phyloP scores from a whole-genome alignment of 192 early-diverging fungal genomes.

The Gorgonomyces haynaldii region DNA sequence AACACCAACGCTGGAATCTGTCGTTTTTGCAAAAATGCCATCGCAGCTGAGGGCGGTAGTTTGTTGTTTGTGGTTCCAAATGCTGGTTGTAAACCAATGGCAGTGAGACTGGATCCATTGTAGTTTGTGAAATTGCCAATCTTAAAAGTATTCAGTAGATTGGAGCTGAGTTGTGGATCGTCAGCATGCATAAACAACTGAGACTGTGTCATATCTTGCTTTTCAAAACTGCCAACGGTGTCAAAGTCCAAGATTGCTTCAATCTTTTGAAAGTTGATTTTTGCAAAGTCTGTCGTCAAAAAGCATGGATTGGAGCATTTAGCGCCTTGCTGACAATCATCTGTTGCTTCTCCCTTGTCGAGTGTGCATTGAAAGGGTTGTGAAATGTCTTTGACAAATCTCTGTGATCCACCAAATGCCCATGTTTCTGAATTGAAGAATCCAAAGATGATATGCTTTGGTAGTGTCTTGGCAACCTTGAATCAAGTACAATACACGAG shows the following conservation, averaged over 20 bases:
- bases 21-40: constrained; percentile 55
- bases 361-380: constrained; percentile 43
- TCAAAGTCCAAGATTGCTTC: constrained; percentile 61
- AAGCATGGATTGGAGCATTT: constrained; percentile 57
- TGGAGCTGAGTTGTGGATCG: constrained; percentile 14
- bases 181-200: constrained; percentile 34
- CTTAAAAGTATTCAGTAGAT: constrained; percentile 9
- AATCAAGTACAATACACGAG: constrained; percentile 34
- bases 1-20: constrained; percentile 55
- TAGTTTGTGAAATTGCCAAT: not conserved
- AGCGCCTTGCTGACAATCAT: constrained; percentile 18
- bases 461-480: constrained; percentile 16
- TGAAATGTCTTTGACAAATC: constrained; percentile 65
- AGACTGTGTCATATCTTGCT: not conserved
- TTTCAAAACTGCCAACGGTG: constrained; percentile 30
- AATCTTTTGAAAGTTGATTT: constrained; percentile 55
- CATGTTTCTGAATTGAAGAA: constrained; percentile 62
- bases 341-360: constrained; percentile 19
- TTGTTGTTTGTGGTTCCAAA: constrained; percentile 24
- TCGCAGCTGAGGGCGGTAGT: constrained; percentile 61
- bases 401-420: constrained; percentile 67
- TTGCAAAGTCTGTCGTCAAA: constrained; percentile 45
- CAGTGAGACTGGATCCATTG: not conserved
- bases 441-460: constrained; percentile 65
- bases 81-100: constrained; percentile 30